Percentiles rank a stretch among this genome's conserved stretches.
Evolutionary conservation across 169 alveolate species (phyloP).

Genomic region (Miamiensis avidus): DNA sequence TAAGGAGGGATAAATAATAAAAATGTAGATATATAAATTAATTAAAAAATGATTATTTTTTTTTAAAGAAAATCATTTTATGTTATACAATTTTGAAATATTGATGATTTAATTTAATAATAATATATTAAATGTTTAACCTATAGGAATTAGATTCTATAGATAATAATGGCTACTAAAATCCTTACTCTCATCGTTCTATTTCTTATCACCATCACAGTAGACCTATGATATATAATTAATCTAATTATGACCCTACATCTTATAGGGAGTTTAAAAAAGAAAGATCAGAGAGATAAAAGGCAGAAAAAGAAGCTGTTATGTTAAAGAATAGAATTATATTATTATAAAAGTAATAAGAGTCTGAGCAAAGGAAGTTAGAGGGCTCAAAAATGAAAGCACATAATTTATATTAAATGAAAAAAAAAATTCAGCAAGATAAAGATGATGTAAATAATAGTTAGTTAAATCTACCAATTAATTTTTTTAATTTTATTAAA

Average conservation of each 20-base stretch:
- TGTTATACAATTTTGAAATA: no score
- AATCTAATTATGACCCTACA: not conserved
- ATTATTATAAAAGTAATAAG: not conserved
- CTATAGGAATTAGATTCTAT: no score
- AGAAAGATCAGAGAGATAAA: not conserved
- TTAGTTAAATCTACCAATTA: not conserved
- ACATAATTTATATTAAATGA: not conserved
- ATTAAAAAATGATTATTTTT: no score
- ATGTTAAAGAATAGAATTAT: not conserved
- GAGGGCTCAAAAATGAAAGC: not conserved
- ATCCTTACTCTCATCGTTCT: no score
- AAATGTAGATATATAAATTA: no score
- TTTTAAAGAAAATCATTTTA: no score
- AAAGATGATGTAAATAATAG: not conserved
- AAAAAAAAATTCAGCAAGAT: not conserved
- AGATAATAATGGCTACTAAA: no score
- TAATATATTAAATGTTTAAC: no score
- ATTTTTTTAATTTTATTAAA: no score
- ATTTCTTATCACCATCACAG: no score
- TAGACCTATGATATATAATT: not conserved
- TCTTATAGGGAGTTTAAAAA: not conserved
- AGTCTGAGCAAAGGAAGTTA: not conserved
- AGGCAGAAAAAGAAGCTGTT: not conserved
- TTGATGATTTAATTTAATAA: no score
- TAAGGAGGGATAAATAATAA: no score